These are phyloP conservation scores for Noccaea bulbosa DNA, from an alignment of 345 rosid genomes.

Conservation along the genomic window DNA sequence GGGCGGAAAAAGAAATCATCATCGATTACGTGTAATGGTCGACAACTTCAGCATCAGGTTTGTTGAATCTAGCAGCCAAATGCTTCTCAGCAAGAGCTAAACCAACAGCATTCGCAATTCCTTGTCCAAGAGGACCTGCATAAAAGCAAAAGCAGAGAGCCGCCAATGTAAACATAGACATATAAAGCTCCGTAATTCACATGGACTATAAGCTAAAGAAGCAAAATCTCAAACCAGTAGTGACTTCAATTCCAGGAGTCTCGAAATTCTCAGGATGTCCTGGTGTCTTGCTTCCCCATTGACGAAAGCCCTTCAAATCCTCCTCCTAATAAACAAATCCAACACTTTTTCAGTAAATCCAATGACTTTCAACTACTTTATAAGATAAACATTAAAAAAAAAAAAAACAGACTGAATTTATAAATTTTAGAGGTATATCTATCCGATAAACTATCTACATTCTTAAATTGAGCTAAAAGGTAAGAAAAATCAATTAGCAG, in stretches of 20 bases:
- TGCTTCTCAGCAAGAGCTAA: slow-evolving; percentile 94
- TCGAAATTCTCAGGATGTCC: slow-evolving; percentile 99
- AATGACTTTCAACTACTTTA: neutral
- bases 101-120: slow-evolving; percentile 90
- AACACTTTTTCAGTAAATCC: neutral
- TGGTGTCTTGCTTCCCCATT: slow-evolving; percentile 97
- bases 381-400: slow-evolving; percentile 20
- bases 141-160: slow-evolving; percentile 19
- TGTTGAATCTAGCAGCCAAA: slow-evolving; percentile 90
- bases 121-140: slow-evolving; percentile 97
- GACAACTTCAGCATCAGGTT: slow-evolving; percentile 74
- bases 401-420: neutral
- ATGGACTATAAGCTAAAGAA: slow-evolving; percentile 7
- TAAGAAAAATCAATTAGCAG: neutral
- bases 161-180: slow-evolving; percentile 8
- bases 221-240: slow-evolving; percentile 69
- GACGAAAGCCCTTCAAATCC: slow-evolving; percentile 88
- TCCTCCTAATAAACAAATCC: slow-evolving; percentile 64
- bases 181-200: neutral
- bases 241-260: slow-evolving; percentile 98
- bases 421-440: neutral
- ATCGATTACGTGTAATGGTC: slow-evolving; percentile 84
- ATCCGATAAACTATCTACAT: neutral
- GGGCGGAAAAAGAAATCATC: neutral
- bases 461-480: neutral